Conservation (phyloP, 2,329 filamentous ascomycete species). For the Talaromyces rugulosus region DNA sequence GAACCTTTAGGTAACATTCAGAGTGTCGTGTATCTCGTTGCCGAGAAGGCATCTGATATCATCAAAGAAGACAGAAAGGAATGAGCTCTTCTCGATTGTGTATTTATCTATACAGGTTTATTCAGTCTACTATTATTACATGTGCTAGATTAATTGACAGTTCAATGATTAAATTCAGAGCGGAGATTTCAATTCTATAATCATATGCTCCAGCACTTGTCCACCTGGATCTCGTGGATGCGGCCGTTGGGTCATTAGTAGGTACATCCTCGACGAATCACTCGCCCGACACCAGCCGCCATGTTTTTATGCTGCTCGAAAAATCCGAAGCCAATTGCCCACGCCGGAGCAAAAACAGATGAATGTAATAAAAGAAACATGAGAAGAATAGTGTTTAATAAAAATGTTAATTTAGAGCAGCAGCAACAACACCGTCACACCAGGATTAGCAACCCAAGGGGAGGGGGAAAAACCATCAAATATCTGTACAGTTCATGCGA, state of each 20-base stretch:
- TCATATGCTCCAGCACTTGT: constrained; percentile 13
- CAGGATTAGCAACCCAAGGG: constrained; percentile 7
- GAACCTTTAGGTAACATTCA: constrained; percentile 34
- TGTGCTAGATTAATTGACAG: no score
- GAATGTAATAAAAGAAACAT: constrained; percentile 12
- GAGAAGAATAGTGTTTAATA: constrained; percentile 4
- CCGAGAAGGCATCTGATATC: constrained; percentile 28
- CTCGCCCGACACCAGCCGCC: constrained; percentile 3
- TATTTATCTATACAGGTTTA: not conserved
- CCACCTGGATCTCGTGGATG: constrained; percentile 3
- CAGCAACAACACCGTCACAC: constrained; percentile 12
- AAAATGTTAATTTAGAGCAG: constrained; percentile 1
- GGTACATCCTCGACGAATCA: constrained; percentile 8
- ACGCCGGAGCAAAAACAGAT: not conserved
- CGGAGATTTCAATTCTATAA: constrained; percentile 14
- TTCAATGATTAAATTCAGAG: constrained; percentile 4
- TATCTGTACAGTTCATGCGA: constrained; percentile 14
- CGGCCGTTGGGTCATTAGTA: constrained; percentile 13
- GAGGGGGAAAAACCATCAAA: constrained; percentile 9
- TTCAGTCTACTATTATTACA: no score
- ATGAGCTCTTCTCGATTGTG: constrained; percentile 14
- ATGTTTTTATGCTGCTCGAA: constrained; percentile 9
- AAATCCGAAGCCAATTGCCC: constrained; percentile 9
- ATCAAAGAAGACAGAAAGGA: constrained; percentile 28
- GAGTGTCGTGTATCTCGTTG: constrained; percentile 33